These are phyloP conservation scores for Pholiota conissans DNA, from an alignment of 768 basidiomycete species.

Conservation along the genomic window DNA sequence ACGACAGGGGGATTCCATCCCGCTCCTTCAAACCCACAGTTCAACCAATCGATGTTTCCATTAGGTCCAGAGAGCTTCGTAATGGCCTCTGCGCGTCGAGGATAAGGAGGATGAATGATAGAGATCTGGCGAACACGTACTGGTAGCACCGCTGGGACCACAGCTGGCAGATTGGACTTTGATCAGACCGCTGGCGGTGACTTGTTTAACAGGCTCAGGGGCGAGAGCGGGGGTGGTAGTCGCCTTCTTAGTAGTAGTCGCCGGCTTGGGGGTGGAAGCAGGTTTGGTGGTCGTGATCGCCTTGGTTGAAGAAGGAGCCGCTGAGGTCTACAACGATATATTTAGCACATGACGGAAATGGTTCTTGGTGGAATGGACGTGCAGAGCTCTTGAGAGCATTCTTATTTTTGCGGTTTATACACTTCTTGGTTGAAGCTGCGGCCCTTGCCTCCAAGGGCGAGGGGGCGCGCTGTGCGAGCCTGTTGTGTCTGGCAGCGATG, in stretches of 20 bases:
- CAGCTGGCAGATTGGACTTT: slow-evolving; percentile 37
- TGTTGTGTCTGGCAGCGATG: slow-evolving; percentile 35
- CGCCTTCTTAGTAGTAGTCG: slow-evolving; percentile 6
- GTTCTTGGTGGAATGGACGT: slow-evolving; percentile 1
- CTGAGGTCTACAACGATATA: slow-evolving; percentile 2
- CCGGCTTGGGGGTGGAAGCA: slow-evolving; percentile 10
- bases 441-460: slow-evolving; percentile 16
- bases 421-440: slow-evolving; percentile 18
- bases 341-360: slow-evolving; percentile 3
- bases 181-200: slow-evolving; percentile 27
- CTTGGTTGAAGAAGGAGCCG: neutral
- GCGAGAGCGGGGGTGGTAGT: slow-evolving; percentile 13
- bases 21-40: slow-evolving; percentile 63
- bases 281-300: slow-evolving; percentile 10
- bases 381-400: slow-evolving; percentile 2
- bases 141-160: slow-evolving; percentile 49
- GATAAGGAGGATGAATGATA: neutral
- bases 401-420: slow-evolving; percentile 21
- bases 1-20: slow-evolving; percentile 78
- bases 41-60: slow-evolving; percentile 73
- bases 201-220: slow-evolving; percentile 4
- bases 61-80: slow-evolving; percentile 62
- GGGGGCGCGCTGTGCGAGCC: slow-evolving; percentile 29
- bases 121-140: slow-evolving; percentile 25
- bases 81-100: slow-evolving; percentile 39